Evolutionary conservation across 768 basidiomycete species (phyloP), one percentile per base, ranked within the genome.

Genomic region (Kwoniella europaea): DNA sequence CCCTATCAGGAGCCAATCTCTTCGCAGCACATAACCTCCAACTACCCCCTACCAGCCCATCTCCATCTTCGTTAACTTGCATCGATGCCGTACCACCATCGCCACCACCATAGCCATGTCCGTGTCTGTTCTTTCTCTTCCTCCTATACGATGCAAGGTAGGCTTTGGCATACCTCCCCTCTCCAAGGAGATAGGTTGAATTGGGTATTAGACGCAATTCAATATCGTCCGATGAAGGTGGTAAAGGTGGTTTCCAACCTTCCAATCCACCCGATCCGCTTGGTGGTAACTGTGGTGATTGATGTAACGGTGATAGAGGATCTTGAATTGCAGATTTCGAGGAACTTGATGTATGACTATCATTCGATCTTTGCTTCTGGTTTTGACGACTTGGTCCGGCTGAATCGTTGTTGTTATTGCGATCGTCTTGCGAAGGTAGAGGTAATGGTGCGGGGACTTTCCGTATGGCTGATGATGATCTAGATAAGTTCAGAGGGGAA

Each of bases 1-100:
- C 84, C 27, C 78, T 75, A 67, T 85, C 85, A 1, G 80, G 74
- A 3, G 78, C 74, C 27, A 84, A 65, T 13, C 82, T 72, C 74
- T 86, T 86, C n/a, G 81, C 84, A 0, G 85, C 85, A 65, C 85
- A 86, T 4, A 85, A 65, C 22, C 61, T 67, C 82, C 85, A 83
- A n/a, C 55, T 66, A n/a, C 69, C 71, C 29, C 68, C 71, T n/a
- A 50, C 43, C 24, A 63, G 13, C 16, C 73, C 67, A 65, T 72
- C 74, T 15, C 72, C 74, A 27, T 58, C 27, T n/a, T 60, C 68
- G 27, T 72, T 75, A 18, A 68, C 71, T 53, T 68, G 59, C 22
- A 55, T 41, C 44, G 18, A 50, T 29, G 13, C 22, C 6, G 44
- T 20, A 24, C 63, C 67, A 52, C 54, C 43, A 16, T 43, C 20